Conservation (phyloP, 2,329 filamentous ascomycete species). For the Arthrobotrys pseudoclavata region DNA sequence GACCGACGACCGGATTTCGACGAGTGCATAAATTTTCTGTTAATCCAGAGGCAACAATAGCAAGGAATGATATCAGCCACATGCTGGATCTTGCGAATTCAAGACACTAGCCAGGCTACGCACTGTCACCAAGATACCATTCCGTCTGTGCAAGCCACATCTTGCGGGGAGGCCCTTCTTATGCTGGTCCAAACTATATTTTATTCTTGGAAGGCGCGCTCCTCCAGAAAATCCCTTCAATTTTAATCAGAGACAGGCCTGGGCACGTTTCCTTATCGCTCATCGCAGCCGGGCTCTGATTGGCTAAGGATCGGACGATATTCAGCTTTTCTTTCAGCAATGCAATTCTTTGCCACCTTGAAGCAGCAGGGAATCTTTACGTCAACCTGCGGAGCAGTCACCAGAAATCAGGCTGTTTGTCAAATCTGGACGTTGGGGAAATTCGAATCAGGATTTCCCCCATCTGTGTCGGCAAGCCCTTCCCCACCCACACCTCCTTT, state of each 20-base stretch:
- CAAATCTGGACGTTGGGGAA: constrained; percentile 42
- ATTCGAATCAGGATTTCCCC: constrained; percentile 54
- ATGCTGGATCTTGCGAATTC: constrained; percentile 59
- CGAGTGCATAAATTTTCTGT: constrained; percentile 45
- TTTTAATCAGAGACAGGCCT: constrained; percentile 59
- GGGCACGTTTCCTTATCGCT: constrained; percentile 57
- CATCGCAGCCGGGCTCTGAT: constrained; percentile 36
- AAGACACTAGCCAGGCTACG: constrained; percentile 56
- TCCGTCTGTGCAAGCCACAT: constrained; percentile 59
- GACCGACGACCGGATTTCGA: constrained; percentile 46
- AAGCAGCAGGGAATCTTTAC: constrained; percentile 39
- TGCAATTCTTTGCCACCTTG: constrained; percentile 39
- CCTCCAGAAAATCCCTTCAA: constrained; percentile 61
- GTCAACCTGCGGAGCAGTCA: constrained; percentile 48
- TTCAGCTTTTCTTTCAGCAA: constrained; percentile 50
- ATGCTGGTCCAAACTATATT: constrained; percentile 32
- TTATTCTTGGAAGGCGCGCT: constrained; percentile 57
- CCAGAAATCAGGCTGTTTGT: constrained; percentile 19
- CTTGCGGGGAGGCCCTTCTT: constrained; percentile 56
- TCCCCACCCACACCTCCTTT: constrained; percentile 48
- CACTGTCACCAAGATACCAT: constrained; percentile 50
- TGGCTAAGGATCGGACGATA: constrained; percentile 58
- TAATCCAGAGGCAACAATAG: constrained; percentile 45
- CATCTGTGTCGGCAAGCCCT: constrained; percentile 40
- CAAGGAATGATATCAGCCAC: constrained; percentile 55